phyloP scores from a whole-genome alignment of 2,329 filamentous ascomycete genomes.

The Scytalidium sp. region DNA sequence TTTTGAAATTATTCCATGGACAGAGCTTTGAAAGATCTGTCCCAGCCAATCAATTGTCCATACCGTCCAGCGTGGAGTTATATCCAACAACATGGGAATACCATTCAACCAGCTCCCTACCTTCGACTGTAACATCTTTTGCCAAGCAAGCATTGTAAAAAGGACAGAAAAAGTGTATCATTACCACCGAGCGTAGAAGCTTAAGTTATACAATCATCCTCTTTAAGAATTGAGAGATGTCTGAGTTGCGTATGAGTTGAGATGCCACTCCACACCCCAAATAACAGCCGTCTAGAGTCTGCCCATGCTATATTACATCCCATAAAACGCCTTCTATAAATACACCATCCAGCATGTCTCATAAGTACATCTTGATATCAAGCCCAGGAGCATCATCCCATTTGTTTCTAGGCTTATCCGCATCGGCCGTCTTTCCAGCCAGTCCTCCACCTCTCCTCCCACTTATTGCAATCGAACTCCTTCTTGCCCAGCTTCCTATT shows the following conservation, averaged over 20 bases:
- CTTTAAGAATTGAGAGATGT: background rate
- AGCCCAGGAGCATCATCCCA: background rate
- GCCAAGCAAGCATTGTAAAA: too few species aligned
- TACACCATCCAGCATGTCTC: background rate
- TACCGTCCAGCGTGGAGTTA: too few species aligned
- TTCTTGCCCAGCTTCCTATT: conserved; percentile 88
- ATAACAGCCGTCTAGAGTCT: background rate
- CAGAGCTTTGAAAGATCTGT: too few species aligned
- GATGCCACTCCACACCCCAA: background rate
- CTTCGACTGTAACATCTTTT: too few species aligned
- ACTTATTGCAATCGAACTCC: conserved; percentile 82
- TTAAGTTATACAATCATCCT: too few species aligned
- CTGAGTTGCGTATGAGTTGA: background rate
- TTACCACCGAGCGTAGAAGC: too few species aligned
- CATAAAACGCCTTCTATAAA: background rate
- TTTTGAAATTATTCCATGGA: too few species aligned
- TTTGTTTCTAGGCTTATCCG: conserved; percentile 44
- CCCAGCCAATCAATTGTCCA: too few species aligned
- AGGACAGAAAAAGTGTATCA: too few species aligned
- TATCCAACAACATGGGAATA: too few species aligned
- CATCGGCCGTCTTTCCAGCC: conserved; percentile 74
- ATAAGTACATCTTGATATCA: background rate
- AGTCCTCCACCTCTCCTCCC: conserved; percentile 93
- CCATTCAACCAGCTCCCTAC: too few species aligned
- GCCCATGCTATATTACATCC: background rate